Evolutionary conservation across 192 early-diverging fungal species (phyloP), one percentile per base, ranked within the genome.

Genomic region (Entomortierella chlamydospora): DNA sequence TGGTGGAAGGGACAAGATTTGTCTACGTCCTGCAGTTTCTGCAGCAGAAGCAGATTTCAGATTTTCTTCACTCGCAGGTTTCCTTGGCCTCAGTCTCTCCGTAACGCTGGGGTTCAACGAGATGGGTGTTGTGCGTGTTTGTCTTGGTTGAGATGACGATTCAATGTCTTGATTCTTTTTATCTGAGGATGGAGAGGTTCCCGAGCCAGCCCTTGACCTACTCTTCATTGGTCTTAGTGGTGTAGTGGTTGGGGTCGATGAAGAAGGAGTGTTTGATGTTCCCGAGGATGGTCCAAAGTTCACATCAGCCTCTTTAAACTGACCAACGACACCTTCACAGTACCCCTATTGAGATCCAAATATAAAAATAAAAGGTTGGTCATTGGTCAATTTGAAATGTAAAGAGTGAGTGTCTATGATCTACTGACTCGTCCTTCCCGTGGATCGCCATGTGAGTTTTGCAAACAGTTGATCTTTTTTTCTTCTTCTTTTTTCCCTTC

Each of bases 301-400:
- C 26, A 90, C 88, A 28, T 71, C 72, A 33, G 68, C 74, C 29
- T 84, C 88, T 30, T 71, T 73, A 56, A 88, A 88, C 9, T 61
- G 64, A 0, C 88, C 88, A n/a, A 87, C 62, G 6, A 90, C 83
- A 13, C 84, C 87, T 60, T 90, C 84, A 57, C 88, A 90, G 52
- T 86, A 88, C 5, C 88, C 88, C 86, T 89, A 54, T 41, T 29
- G 4, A 61, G 25, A 20, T 34, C 17, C 26, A 62, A 45, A 62
- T 33, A 31, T 31, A 29, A 6, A 62, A 18, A 43, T 6, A 43
- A 15, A 25, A 31, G 11, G 41, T 29, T 47, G 45, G 15, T 17
- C 20, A 49, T 41, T 65, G 26, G 55, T 57, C 31, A 57, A 22
- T 30, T 34, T 15, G 6, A 50, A 37, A 64, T 51, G 15, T 5